phyloP scores from a whole-genome alignment of 768 basidiomycete species.

The Boletus barrowsii region DNA sequence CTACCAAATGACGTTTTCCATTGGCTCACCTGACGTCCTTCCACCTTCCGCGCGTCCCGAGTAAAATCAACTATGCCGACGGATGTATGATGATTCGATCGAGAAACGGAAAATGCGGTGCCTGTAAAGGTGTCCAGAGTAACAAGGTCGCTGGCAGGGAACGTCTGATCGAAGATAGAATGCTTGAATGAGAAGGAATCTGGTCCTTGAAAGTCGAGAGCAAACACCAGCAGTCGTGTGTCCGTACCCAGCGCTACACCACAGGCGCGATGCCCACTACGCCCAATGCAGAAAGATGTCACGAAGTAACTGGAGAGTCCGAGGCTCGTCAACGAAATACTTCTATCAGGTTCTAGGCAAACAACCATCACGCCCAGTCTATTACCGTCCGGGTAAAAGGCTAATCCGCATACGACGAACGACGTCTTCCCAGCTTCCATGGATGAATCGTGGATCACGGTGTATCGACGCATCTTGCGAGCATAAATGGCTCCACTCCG shows the following conservation, averaged over 20 bases:
- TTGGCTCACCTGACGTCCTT: neutral
- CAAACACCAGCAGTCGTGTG: neutral
- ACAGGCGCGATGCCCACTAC: neutral
- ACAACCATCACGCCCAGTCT: neutral
- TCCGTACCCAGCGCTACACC: neutral
- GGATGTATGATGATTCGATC: neutral
- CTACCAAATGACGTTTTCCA: too few species aligned
- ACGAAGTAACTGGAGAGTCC: neutral
- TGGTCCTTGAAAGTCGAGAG: neutral
- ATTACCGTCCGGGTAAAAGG: neutral
- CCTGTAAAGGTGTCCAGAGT: conserved; percentile 3
- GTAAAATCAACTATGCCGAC: conserved; percentile 5
- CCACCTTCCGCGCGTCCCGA: neutral
- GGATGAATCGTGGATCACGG: conserved; percentile 1
- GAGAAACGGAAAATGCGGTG: neutral
- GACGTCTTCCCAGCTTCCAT: neutral
- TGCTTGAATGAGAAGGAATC: neutral
- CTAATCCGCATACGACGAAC: conserved; percentile 3
- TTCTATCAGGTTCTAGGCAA: conserved; percentile 5
- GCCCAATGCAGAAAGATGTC: neutral
- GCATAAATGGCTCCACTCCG: neutral
- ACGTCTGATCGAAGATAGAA: neutral
- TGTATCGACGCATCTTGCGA: neutral
- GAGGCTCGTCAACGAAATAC: neutral
- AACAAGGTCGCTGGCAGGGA: neutral